Evolutionary conservation across 192 early-diverging fungal genomes (phyloP).

Genomic region (Entomortierella chlamydospora): DNA sequence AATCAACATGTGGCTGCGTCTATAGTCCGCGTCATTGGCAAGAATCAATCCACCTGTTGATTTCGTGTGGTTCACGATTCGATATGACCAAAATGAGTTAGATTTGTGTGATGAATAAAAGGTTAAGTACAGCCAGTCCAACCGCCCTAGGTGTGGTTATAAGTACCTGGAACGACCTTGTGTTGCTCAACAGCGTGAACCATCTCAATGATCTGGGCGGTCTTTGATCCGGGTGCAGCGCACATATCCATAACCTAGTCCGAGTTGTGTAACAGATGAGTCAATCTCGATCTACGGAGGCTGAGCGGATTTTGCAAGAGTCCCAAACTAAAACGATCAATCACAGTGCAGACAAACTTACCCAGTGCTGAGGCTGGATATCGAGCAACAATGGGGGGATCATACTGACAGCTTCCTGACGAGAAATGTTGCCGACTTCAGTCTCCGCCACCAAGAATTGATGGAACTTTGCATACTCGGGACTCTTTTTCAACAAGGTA

Average conservation of each 20-base stretch:
- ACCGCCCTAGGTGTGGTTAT: too few relatives aligned
- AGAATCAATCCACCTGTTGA: constrained; percentile 83
- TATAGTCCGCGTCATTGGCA: constrained; percentile 96
- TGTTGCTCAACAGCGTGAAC: constrained; percentile 71
- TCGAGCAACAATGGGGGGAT: constrained; percentile 95
- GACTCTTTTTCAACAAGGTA: constrained; percentile 78
- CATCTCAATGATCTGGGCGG: constrained; percentile 90
- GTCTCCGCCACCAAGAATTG: constrained; percentile 96
- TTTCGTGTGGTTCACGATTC: background rate
- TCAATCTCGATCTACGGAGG: background rate
- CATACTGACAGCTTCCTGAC: constrained; percentile 98
- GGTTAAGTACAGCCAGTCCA: too few relatives aligned
- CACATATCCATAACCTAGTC: constrained; percentile 87
- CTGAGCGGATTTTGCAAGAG: too few relatives aligned
- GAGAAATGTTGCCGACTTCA: constrained; percentile 96
- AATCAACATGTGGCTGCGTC: constrained; percentile 92
- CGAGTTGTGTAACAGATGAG: background rate
- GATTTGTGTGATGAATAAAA: background rate
- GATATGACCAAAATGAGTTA: background rate
- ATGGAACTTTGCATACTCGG: constrained; percentile 86
- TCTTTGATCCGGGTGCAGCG: constrained; percentile 98
- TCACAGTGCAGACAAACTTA: constrained; percentile 36
- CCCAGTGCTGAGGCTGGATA: constrained; percentile 86
- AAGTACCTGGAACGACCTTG: constrained; percentile 65
- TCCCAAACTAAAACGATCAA: too few relatives aligned